A percentile compares a stretch with the other conserved stretches of the same genome.
These are phyloP conservation scores for Bryum argenteum DNA, from an alignment of 225 moss, liverwort and hornwort species.

Conservation along the genomic window DNA sequence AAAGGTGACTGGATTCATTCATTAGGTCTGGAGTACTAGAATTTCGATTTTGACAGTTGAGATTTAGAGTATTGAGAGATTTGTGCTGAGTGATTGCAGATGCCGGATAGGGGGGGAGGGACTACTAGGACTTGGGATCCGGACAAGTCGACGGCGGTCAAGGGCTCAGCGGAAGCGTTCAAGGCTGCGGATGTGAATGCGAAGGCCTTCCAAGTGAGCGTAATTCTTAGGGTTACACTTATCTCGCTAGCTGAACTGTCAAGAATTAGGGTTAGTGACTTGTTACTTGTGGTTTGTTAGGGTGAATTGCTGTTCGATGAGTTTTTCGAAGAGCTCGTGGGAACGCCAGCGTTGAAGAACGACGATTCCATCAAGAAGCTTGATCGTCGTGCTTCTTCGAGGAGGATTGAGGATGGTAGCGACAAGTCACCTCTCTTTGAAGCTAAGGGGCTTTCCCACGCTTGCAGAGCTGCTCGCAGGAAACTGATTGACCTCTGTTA, in stretches of 20 bases:
- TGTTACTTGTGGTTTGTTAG: conserved; percentile 38
- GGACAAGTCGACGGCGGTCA: conserved; percentile 46
- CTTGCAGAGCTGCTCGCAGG: conserved; percentile 76
- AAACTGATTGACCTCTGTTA: conserved; percentile 79
- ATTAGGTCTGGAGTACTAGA: conserved; percentile 12
- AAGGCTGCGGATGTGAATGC: conserved; percentile 41
- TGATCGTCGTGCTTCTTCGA: conserved; percentile 35
- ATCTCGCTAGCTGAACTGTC: background rate
- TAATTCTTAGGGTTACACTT: conserved; percentile 30
- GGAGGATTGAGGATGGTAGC: conserved; percentile 40
- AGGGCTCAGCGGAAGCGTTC: conserved; percentile 37
- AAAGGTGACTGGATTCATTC: conserved; percentile 18
- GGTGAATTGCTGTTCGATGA: conserved; percentile 86
- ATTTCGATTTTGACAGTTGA: conserved; percentile 11
- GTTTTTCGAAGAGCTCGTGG: conserved; percentile 73
- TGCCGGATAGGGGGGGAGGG: conserved; percentile 58
- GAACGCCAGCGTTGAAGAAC: conserved; percentile 58
- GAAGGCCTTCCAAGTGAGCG: conserved; percentile 50
- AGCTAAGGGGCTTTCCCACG: conserved; percentile 66
- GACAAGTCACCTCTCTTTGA: conserved; percentile 66
- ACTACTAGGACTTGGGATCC: conserved; percentile 53
- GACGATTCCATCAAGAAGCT: conserved; percentile 45
- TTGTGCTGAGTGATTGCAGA: conserved; percentile 40
- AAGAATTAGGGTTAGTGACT: conserved; percentile 31
- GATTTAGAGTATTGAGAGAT: conserved; percentile 13